Percentiles rank a stretch among this genome's conserved stretches.
Conservation (phyloP, 2,329 filamentous ascomycete genomes). For the Cladosporium cucumerinum region DNA sequence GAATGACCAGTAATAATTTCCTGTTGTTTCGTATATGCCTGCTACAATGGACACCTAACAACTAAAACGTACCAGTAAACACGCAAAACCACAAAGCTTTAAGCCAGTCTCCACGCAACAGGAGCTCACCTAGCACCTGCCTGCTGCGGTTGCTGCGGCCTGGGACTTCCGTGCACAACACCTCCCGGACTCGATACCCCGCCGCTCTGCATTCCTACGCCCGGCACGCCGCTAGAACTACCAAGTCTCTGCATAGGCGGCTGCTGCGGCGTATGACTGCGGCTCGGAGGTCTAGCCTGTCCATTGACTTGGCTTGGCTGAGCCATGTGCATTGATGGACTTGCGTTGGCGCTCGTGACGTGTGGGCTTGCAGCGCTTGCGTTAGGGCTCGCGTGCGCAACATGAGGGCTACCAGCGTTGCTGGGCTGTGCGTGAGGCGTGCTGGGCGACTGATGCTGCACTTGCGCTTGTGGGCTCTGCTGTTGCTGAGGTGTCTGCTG, state of each 20-base stretch:
- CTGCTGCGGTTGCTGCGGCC: conserved; percentile 25
- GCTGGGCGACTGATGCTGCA: conserved; percentile 23
- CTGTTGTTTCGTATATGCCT: neutral
- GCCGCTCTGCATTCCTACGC: conserved; percentile 32
- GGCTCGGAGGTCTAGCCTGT: conserved; percentile 25
- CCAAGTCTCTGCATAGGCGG: conserved; percentile 29
- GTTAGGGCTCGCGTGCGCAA: conserved; percentile 31
- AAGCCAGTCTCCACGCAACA: neutral
- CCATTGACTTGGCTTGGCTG: conserved; percentile 17
- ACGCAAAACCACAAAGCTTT: neutral
- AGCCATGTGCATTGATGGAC: conserved; percentile 15
- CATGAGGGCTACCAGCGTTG: conserved; percentile 27
- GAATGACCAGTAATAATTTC: neutral
- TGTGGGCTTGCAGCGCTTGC: conserved; percentile 27
- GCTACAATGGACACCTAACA: neutral
- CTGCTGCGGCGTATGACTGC: conserved; percentile 31
- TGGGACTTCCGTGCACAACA: conserved; percentile 30
- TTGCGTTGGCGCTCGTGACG: conserved; percentile 21
- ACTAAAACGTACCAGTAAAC: neutral
- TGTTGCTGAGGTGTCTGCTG: conserved; percentile 26
- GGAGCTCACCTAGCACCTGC: conserved; percentile 26
- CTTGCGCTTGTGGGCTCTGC: conserved; percentile 4
- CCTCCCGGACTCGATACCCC: conserved; percentile 16
- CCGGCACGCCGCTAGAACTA: conserved; percentile 26
- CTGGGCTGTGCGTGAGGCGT: conserved; percentile 24